Base-by-base conservation (phyloP, 2,329 filamentous ascomycete species). In the Huntiella moniliformis region DNA sequence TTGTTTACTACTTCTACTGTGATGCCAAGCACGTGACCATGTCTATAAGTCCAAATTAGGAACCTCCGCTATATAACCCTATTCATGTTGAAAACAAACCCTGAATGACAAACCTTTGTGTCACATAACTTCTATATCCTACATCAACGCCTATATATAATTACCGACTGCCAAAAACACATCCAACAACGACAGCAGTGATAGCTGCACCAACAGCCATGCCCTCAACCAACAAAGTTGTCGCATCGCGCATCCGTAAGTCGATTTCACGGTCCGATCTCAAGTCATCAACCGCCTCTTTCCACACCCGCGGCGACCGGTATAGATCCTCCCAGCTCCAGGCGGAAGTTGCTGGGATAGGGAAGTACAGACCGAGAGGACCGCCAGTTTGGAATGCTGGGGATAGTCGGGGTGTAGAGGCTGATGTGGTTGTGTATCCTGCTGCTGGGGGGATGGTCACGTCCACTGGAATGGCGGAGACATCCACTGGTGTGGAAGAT, bases 241-340 rank as follows among this genome's bases (percentile, higher is more conserved):
- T 83, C 31, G 80, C 63, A 54, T 87, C 81, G 44, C 73, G 70
- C 66, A 82, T 82, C 38, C 72, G 71, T 51, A 84, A 55, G 42
- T 70, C 65, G 54, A 85, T 64, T 50, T 62, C 63, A 52, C 75
- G 67, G 47, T 84, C 75, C n/a, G 48, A 50, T 11, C 16, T 39
- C 36, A 50, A 33, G 34, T 50, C 48, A 34, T 50, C 35, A 4
- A 44, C 44, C 32, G 46, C 16, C 11, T 46, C 44, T 15, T 28
- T 34, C 48, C 48, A 50, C 17, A 50, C 10, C 36, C 36, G 42
- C 4, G 48, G 48, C 31, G 48, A 39, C 31, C n/a, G 41, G 16
- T 46, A 13, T 7, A 50, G 32, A 40, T 50, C 48, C 8, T 41
- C 31, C 48, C 48, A 50, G 22, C 44, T 39, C 37, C 41, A 46